A percentile compares a stretch with the other conserved stretches of the same genome.
Conservation (phyloP, 2,329 filamentous ascomycete species). For the Macrophomina pseudophaseolina region DNA sequence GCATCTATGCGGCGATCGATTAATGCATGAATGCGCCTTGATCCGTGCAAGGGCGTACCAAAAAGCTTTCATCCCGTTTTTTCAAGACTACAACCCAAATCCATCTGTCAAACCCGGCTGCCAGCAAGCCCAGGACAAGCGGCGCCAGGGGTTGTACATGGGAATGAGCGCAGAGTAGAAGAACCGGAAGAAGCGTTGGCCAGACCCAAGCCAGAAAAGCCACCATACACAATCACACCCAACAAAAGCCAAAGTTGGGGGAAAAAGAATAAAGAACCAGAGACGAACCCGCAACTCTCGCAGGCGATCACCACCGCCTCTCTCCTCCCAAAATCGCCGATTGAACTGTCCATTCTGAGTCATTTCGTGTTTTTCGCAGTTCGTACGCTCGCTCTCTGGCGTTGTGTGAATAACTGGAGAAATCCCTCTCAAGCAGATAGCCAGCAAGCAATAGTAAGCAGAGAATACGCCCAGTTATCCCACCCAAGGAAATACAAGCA, state of each 20-base stretch:
- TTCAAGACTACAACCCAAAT: no score
- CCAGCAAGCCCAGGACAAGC: conserved; percentile 10
- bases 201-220: conserved; percentile 4
- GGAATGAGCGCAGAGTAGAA: background rate
- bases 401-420: conserved; percentile 2
- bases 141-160: conserved; percentile 1
- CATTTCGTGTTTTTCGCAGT: conserved; percentile 21
- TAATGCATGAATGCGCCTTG: background rate
- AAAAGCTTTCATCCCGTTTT: background rate
- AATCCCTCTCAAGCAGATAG: conserved; percentile 13
- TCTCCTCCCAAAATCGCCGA: background rate
- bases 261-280: conserved; percentile 4
- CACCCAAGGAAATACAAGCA: conserved; percentile 2
- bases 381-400: conserved; percentile 5
- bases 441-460: conserved; percentile 12
- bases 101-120: background rate
- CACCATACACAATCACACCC: conserved; percentile 1
- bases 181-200: background rate
- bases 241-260: conserved; percentile 10
- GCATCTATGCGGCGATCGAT: conserved; percentile 1
- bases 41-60: background rate
- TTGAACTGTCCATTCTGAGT: conserved; percentile 17
- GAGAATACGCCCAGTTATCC: conserved; percentile 15
- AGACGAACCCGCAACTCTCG: background rate
- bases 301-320: background rate